Evolutionary conservation across 2,329 filamentous ascomycete species (phyloP), one percentile per base, ranked within the genome.

Genomic region (Rhinocladiella similis): DNA sequence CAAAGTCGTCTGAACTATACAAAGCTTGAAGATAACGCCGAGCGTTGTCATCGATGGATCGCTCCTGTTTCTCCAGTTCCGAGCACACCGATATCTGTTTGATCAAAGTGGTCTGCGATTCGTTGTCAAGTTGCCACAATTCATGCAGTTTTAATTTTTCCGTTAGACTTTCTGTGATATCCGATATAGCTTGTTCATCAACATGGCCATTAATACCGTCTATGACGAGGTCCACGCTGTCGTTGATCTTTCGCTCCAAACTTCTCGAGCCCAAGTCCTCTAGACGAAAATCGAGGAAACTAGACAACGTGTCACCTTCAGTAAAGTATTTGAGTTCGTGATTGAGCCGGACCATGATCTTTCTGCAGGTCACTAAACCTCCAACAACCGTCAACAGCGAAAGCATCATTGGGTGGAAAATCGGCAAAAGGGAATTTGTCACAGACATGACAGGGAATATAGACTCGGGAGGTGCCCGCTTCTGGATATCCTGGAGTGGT

Each of bases 351-450:
- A 89, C 76, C 25, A 97, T 72, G 9, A 96, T 85, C 9, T 79
- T 80, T 63, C 91, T 87, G 1, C 94, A 90, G 5, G 91, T 72
- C 3, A 73, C 70, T 33, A 82, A 81, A 69, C 96, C 96, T 1
- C 92, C 93, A 18, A 53, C 86, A 83, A 22, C 96, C 77, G 36
- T 96, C 90, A 65, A 89, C 93, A 70, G 97, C 90, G 50, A 89
- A 88, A 22, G 74, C 56, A 96, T 90, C 67, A 96, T 91, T 0
- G 94, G 94, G 66, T 99, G 93, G 66, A 96, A 99, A 1, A 95
- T 81, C 0, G 94, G 91, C 5, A 97, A 76, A 2, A 92, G 89
- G 0, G 91, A 90, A 67, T 97, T 97, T 47, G 97, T 79, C 59
- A 89, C 81, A 63, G 59, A 46, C 47, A 57, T 54, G 33, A 62